These are phyloP conservation scores for Cladosporium sp. DNA, from an alignment of 2,329 filamentous ascomycete species.

Conservation along the genomic window DNA sequence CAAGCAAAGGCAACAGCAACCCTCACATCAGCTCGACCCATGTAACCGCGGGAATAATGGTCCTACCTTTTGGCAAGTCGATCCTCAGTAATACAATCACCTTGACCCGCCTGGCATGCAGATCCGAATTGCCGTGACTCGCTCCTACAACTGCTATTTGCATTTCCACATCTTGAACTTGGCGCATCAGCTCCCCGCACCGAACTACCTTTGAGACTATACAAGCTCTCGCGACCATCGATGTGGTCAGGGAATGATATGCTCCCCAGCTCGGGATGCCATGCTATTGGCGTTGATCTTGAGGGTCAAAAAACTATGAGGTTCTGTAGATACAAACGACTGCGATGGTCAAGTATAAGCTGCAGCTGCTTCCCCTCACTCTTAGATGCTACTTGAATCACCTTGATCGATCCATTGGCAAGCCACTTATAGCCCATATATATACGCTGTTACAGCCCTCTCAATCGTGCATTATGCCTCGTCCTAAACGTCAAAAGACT, in stretches of 20 bases:
- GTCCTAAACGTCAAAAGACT: conserved; percentile 19
- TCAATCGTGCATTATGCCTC: conserved; percentile 4
- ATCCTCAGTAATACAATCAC: background rate
- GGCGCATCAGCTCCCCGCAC: conserved; percentile 2
- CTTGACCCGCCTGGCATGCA: no score
- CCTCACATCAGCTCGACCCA: background rate
- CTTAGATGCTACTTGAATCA: background rate
- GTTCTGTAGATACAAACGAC: conserved; percentile 7
- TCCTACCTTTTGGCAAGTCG: background rate
- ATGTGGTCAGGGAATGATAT: background rate
- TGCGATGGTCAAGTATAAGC: background rate
- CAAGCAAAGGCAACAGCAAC: background rate
- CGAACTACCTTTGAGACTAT: background rate
- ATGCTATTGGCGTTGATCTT: background rate
- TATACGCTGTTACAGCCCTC: background rate
- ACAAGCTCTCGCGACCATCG: conserved; percentile 1
- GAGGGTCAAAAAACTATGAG: background rate
- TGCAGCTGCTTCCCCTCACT: conserved; percentile 5
- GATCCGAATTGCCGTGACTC: conserved; percentile 12
- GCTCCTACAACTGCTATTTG: background rate
- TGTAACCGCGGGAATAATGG: conserved; percentile 13
- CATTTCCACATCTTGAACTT: background rate
- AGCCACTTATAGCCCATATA: conserved; percentile 2
- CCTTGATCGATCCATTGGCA: conserved; percentile 3
- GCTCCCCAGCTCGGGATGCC: background rate